Evolutionary conservation across 768 basidiomycete species (phyloP), one percentile per base, ranked within the genome.

Genomic region (Auricularia cornea): DNA sequence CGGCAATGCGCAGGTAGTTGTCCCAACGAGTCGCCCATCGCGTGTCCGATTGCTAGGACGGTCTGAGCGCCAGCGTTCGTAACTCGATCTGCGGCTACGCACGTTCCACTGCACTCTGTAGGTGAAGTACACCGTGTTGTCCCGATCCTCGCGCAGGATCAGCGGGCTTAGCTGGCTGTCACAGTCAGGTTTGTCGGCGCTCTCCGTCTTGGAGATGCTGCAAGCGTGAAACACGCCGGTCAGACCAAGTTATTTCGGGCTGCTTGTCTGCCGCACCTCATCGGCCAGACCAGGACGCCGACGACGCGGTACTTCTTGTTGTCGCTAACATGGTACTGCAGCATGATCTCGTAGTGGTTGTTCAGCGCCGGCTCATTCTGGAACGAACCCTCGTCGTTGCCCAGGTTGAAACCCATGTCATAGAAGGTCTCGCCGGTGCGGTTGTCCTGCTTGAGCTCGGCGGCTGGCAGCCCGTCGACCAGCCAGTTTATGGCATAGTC

Each of bases 21-120:
- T 98, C 96, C 95, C 96, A 98, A 60, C 96, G 82, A 3, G 94
- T 92, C 3, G 94, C 95, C 91, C 91, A 94, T 60, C 89, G 88
- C 12, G 90, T 92, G 65, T 87, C 84, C 30, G 93, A 95, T 82
- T 87, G 81, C 91, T 93, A n/a, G 66, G 33, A 31, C 20, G 30
- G 61, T 18, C 23, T 23, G 44, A 48, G 40, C 44, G 18, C 30
- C 52, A 20, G 29, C 38, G n/a, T 30, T 56, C 26, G 40, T 23
- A 38, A 51, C 2, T 14, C 35, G 41, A 60, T 16, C 59, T 59
- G 51, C n/a, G n/a, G n/a, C 26, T 28, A 71, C 88, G 74, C 69
- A 89, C 92, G 73, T 87, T 83, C 92, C 93, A 98, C 44, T 85
- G 85, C 3, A 98, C 83, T 26, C 88, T 83, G 70, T 97, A 98